A percentile compares a stretch with the other conserved stretches of the same genome.
Conservation (phyloP, 2,329 filamentous ascomycete species). For the Phaeosphaeria sp. region DNA sequence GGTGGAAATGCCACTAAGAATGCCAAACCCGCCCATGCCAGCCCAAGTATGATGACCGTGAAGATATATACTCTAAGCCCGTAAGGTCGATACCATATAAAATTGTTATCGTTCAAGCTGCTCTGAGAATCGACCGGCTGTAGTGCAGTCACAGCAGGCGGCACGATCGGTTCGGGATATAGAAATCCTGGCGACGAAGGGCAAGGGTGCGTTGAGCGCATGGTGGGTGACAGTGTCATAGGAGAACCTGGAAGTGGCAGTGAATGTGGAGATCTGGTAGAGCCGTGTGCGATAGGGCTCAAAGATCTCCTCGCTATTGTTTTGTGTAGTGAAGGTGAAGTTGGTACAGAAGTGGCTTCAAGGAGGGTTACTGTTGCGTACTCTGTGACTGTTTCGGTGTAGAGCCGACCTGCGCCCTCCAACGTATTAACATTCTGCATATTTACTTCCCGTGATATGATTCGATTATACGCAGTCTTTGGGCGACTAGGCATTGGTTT, state of each 20-base stretch:
- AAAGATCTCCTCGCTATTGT: no score
- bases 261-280: no score
- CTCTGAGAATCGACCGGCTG: background rate
- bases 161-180: constrained; percentile 14
- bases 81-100: constrained; percentile 11
- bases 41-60: constrained; percentile 5
- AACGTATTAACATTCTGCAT: no score
- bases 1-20: constrained; percentile 28
- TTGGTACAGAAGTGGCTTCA: no score
- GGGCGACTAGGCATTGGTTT: no score
- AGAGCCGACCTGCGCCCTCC: no score
- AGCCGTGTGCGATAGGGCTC: no score
- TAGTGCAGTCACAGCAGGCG: background rate
- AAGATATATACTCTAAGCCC: constrained; percentile 10
- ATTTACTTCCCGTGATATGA: background rate
- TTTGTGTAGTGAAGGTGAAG: background rate
- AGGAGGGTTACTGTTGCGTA: no score
- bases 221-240: no score
- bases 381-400: no score
- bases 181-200: constrained; percentile 12
- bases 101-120: constrained; percentile 1
- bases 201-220: constrained; percentile 8
- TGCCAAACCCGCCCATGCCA: constrained; percentile 13
- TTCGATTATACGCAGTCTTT: no score
- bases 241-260: background rate